phyloP scores from a whole-genome alignment of 306 rosid genomes.

The Dryas octopetala region DNA sequence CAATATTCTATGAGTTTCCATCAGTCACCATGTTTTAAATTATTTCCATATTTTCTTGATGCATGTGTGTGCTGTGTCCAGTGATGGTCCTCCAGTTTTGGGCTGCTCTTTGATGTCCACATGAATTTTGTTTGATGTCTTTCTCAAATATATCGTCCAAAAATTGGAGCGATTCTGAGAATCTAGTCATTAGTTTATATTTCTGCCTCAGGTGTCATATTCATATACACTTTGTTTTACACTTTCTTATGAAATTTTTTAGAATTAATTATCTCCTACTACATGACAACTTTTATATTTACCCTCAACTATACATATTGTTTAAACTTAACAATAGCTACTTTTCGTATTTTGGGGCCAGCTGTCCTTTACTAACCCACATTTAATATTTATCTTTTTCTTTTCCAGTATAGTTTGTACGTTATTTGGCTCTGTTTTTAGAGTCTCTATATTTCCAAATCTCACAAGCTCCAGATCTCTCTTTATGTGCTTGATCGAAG shows the following conservation, averaged over 20 bases:
- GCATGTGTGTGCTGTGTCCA: background rate
- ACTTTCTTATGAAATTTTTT: background rate
- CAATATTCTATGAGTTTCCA: background rate
- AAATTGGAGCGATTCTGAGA: background rate
- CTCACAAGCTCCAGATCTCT: too few relatives aligned
- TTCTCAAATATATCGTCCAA: background rate
- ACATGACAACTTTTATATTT: too few relatives aligned
- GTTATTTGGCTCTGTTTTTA: too few relatives aligned
- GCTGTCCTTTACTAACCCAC: too few relatives aligned
- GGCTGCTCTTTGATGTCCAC: background rate
- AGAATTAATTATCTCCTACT: too few relatives aligned
- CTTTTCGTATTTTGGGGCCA: too few relatives aligned
- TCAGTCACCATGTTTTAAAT: background rate
- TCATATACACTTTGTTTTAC: background rate
- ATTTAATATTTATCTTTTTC: too few relatives aligned
- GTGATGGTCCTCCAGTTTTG: background rate
- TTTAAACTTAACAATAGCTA: too few relatives aligned
- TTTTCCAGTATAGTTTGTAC: too few relatives aligned
- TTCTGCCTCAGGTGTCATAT: background rate
- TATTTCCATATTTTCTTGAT: background rate
- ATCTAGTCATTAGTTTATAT: background rate
- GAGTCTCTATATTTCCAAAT: too few relatives aligned
- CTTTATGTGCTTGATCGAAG: too few relatives aligned
- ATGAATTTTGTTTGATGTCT: background rate
- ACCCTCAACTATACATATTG: too few relatives aligned